phyloP scores from a whole-genome alignment of 2,329 filamentous ascomycete genomes.

The Ceratocystis destructans region DNA sequence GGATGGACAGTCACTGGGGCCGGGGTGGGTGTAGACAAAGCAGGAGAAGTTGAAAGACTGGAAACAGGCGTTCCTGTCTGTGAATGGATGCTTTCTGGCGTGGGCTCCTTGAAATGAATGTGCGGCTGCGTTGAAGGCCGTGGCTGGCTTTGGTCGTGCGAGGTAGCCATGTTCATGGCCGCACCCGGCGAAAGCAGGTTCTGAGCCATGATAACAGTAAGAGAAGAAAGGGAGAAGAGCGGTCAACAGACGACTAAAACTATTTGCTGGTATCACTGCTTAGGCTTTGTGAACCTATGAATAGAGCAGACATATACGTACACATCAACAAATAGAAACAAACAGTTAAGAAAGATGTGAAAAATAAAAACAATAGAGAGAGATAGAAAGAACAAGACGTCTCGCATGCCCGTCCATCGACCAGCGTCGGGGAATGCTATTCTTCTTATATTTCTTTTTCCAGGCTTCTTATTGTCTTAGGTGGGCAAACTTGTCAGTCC shows the following conservation, averaged over 20 bases:
- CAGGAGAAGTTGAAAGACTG: not conserved
- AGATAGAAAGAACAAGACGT: not conserved
- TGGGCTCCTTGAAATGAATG: not conserved
- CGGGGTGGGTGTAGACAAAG: not conserved
- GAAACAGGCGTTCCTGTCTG: not conserved
- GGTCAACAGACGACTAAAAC: not conserved
- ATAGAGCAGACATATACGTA: not conserved
- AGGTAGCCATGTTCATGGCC: not conserved
- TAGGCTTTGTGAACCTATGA: not conserved
- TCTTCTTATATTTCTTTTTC: not conserved
- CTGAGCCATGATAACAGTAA: not conserved
- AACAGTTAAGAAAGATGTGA: not conserved
- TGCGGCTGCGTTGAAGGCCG: not conserved
- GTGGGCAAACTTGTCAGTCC: slow-evolving; percentile 3
- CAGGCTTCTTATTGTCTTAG: not conserved
- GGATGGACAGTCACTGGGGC: not conserved
- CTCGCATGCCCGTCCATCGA: not conserved
- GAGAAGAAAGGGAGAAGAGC: not conserved
- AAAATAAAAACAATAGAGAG: not conserved
- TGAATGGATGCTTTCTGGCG: not conserved
- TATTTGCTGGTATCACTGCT: not conserved
- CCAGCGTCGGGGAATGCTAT: not conserved
- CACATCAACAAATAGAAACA: not conserved
- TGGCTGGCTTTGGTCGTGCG: not conserved
- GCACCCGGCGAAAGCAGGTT: not conserved